Base-by-base conservation (phyloP, 1,284 basidiomycete genomes). In the Prillingera fragicola region DNA sequence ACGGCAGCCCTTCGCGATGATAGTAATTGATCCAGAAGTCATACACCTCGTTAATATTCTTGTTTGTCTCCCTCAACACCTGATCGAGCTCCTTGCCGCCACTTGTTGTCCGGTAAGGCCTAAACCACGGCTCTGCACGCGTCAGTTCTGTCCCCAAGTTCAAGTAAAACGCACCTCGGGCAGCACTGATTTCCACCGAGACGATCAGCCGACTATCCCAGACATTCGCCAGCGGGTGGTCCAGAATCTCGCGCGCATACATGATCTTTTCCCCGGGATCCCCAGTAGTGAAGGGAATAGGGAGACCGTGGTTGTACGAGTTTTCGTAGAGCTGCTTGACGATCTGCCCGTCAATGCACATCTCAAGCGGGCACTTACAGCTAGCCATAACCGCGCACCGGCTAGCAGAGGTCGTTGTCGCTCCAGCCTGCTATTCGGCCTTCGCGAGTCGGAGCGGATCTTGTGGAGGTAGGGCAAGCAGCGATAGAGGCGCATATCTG, bases 401-500 rank as follows among this genome's bases (percentile, higher is more conserved):
- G 50, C 50, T 3, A 57, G 45, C 38, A 48, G 42, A 1, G 47
- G 32, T 7, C 41, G 41, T 14, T 48, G 47, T 14, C 33, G 25
- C 41, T 44, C 47, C 19, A 36, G 17, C 3, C 21, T n/a, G 1
- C 8, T 14, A 18, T 34, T 18, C 4, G 38, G 14, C 28, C 36
- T 39, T 15, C 19, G 7, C 2, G 40, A 27, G 9, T 41, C 43
- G 28, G 38, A 41, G 8, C 45, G 41, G 23, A 39, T 50, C 13
- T 49, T 43, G 17, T 47, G 50, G 10, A 60, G 42, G 21, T 46
- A 50, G 2, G 49, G 49, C 23, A 62, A 32, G 41, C 60, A 60
- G 22, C 48, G 48, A 43, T 57, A 54, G 10, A 62, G 43, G 3
- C 55, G 52, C 56, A 62, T 57, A 40, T 62, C 60, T 24, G 56